Evolutionary conservation across 2,329 filamentous ascomycete species (phyloP), one percentile per base, ranked within the genome.

Genomic region (Plectosphaerella plurivora): DNA sequence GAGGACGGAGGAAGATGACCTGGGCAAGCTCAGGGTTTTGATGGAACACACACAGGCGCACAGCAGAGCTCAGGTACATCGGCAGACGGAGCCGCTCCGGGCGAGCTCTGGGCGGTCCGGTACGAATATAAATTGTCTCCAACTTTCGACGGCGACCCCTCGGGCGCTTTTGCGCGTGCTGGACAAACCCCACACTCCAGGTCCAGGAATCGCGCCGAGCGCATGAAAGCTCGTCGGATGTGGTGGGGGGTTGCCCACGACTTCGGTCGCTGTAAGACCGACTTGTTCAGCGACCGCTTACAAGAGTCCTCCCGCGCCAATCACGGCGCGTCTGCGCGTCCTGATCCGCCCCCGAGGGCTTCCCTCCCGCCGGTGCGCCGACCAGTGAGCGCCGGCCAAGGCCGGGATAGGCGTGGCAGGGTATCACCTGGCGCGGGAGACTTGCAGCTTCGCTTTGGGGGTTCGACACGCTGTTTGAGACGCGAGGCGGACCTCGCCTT

Each of bases 211-310:
- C 16, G 14, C 39, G 39, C 39, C n/a, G 15, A 42, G 15, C 39
- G 14, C 25, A 28, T 28, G 8, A 18, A 42, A 42, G 39, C 39
- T 42, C 18, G 39, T 42, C 16, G 39, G 39, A 14, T n/a, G 39
- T 42, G 39, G 39, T n/a, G 39, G 39, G n/a, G 16, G 15, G 16
- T 10, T 5, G n/a, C 39, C 39, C n/a, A 42, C 18, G 16, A 16
- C 54, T 57, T 57, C 55, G 55, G 55, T 56, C 51, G 45, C 52
- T 54, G 54, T 56, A 56, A 56, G 55, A 57, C 55, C 55, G 55
- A 57, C 52, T 20, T 9, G 48, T 44, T 15, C 15, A 44, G 24
- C 37, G 20, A 33, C 20, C 18, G 44, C 44, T 20, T 33, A 46
- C 20, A 16, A 41, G 14, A 15, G 37, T 14, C 42, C 48, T 50